Evolutionary conservation across 2,329 filamentous ascomycete genomes (phyloP).

Genomic region (Coniochaeta sp.): DNA sequence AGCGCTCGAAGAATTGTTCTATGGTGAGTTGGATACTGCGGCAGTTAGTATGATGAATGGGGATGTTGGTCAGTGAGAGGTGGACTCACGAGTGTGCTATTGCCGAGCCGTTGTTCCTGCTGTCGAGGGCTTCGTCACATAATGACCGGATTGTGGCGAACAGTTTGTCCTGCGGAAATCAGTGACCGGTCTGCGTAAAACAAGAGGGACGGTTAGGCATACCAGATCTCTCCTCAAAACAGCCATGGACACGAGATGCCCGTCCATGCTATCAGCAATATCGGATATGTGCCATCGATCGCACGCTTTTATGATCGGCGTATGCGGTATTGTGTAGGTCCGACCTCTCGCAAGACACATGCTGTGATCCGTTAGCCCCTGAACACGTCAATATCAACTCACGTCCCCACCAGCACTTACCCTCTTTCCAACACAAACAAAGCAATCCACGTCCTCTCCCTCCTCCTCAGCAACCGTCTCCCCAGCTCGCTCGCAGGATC

Average conservation of each 20-base stretch:
- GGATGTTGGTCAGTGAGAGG: background rate
- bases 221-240: conserved; percentile 62
- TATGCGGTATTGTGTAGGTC: conserved; percentile 61
- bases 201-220: background rate
- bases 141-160: conserved; percentile 50
- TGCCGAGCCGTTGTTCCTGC: conserved; percentile 40
- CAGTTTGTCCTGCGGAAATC: conserved; percentile 36
- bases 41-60: conserved; percentile 12
- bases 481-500: conserved; percentile 55
- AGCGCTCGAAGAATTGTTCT: conserved; percentile 58
- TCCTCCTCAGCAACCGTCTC: conserved; percentile 51
- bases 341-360: conserved; percentile 65
- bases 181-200: background rate
- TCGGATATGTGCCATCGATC: conserved; percentile 62
- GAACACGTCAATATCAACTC: background rate
- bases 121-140: conserved; percentile 50
- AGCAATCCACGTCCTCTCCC: conserved; percentile 65
- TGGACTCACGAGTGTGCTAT: conserved; percentile 41
- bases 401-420: conserved; percentile 22
- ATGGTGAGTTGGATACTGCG: conserved; percentile 50
- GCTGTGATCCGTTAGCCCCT: conserved; percentile 23
- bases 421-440: conserved; percentile 67
- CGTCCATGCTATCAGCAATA: conserved; percentile 60
- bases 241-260: conserved; percentile 64
- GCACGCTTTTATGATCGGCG: conserved; percentile 58